Evolutionary conservation across 306 rosid genomes (phyloP).

Genomic region (Prunus salicina): DNA sequence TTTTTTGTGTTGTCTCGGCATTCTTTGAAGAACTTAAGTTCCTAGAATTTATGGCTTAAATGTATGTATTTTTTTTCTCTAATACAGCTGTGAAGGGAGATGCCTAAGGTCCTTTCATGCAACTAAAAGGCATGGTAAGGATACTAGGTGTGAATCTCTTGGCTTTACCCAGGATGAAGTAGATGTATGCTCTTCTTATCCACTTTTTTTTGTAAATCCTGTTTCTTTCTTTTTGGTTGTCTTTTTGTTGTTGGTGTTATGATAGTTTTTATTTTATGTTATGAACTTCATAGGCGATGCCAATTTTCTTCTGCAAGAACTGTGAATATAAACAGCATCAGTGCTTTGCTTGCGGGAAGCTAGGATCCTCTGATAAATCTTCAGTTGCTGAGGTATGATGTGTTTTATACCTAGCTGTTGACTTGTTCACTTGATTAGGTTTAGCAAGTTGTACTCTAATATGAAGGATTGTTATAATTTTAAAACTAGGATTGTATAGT

Average conservation of each 20-base stretch:
- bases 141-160: slow-evolving; percentile 46
- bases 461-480: neutral
- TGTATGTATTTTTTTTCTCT: neutral
- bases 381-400: slow-evolving; percentile 48
- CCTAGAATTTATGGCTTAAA: neutral
- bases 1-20: neutral
- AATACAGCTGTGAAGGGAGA: slow-evolving; percentile 60
- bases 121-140: slow-evolving; percentile 32
- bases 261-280: slow-evolving; percentile 14
- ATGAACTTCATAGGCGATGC: slow-evolving; percentile 47
- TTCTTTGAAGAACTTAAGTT: neutral
- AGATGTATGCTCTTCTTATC: slow-evolving; percentile 26
- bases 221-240: slow-evolving; percentile 17
- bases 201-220: neutral
- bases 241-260: slow-evolving; percentile 3
- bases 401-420: neutral
- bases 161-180: slow-evolving; percentile 41
- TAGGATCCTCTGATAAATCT: slow-evolving; percentile 64
- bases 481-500: neutral
- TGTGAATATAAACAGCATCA: slow-evolving; percentile 62
- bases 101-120: slow-evolving; percentile 75
- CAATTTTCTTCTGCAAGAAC: slow-evolving; percentile 52
- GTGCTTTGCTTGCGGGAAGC: slow-evolving; percentile 60
- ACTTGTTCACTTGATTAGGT: neutral
- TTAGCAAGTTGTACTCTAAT: neutral